Evolutionary conservation across 1,284 basidiomycete species (phyloP), one percentile per base, ranked within the genome.

Genomic region (Moesziomyces globuligerus): DNA sequence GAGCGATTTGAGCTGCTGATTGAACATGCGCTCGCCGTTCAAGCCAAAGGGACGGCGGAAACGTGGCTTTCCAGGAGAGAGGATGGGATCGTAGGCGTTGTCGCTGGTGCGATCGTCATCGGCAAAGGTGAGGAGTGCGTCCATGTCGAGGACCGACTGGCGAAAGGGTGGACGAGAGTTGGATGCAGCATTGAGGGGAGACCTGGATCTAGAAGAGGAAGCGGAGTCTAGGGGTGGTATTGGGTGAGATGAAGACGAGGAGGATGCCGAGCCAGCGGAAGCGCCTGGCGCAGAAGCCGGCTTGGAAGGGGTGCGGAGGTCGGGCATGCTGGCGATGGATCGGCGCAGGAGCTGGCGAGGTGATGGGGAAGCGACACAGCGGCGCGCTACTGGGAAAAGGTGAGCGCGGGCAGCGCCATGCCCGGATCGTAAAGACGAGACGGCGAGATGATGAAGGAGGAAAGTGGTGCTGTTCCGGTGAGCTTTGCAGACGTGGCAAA

Each of bases 41-140:
- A 64, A 60, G 43, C 60, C 60, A 26, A 70, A 70, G 8, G 67
- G 60, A 37, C 60, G 59, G 39, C 43, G 58, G 55, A 64, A 70
- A 24, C 67, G 60, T 29, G 59, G 52, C 23, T 56, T 59, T 8
- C 45, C 28, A 10, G 64, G 39, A 3, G 48, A 36, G 17, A 51
- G 43, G 18, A 28, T 25, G 11, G 48, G 45, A 25, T 48, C 48
- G 32, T 47, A 54, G 43, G 41, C 15, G 23, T 56, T 47, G 38
- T 32, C 51, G 3, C 45, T 11, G 20, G 51, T 29, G 49, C 51
- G 42, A 18, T 52, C 48, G 38, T 52, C 26, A 13, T 52, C 38
- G 11, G 50, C 28, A 15, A 59, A 70, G 9, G 56, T 54, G 50
- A 70, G 60, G 15, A 64, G 51, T 5, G 67, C 56, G 20, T 70